These are phyloP conservation scores for Metschnikowia reukaufii DNA, from an alignment of 805 yeast species.

Conservation along the genomic window DNA sequence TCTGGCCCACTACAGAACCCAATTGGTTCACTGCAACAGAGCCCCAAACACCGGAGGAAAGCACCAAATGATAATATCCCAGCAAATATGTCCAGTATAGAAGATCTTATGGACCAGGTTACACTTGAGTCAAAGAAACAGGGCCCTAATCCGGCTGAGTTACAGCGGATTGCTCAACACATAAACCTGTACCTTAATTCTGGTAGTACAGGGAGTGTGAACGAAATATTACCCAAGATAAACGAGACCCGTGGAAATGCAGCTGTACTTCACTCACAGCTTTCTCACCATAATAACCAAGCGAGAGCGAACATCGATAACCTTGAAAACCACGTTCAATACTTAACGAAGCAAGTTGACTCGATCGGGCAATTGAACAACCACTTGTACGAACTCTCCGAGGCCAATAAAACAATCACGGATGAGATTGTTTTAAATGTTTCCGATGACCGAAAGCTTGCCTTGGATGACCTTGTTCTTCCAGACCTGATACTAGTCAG, in stretches of 20 bases:
- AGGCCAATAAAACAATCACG: conserved; percentile 23
- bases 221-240: conserved; percentile 14
- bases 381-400: conserved; percentile 27
- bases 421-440: conserved; percentile 19
- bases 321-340: conserved; percentile 30
- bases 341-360: conserved; percentile 28
- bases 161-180: conserved; percentile 16
- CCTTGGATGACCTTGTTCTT: conserved; percentile 36
- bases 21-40: background rate
- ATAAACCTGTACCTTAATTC: conserved; percentile 20
- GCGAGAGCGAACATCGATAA: conserved; percentile 37
- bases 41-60: conserved; percentile 3
- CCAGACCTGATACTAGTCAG: conserved; percentile 42
- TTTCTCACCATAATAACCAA: conserved; percentile 35
- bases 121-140: conserved; percentile 9
- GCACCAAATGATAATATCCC: background rate
- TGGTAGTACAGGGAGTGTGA: conserved; percentile 14
- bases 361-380: conserved; percentile 25
- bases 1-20: background rate
- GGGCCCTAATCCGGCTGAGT: background rate
- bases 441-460: conserved; percentile 13
- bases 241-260: conserved; percentile 22
- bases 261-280: conserved; percentile 31
- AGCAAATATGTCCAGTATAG: conserved; percentile 5
- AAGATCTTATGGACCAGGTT: conserved; percentile 21